Conservation (phyloP, 2,329 filamentous ascomycete genomes). For the Lomentospora prolificans region DNA sequence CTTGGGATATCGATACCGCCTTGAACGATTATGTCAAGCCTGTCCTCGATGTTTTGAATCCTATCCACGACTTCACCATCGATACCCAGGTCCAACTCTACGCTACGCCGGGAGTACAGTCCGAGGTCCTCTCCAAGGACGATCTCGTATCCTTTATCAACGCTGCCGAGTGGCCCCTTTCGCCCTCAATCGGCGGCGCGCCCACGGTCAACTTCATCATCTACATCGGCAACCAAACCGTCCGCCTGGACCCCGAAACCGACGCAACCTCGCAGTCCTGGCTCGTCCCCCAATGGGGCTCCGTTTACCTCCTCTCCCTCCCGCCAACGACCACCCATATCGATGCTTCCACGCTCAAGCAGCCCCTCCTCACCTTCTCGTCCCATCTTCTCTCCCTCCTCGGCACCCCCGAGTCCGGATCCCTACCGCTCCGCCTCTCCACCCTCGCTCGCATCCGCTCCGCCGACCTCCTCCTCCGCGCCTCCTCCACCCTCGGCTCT, state of each 20-base stretch:
- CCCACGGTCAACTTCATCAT: conserved; percentile 95
- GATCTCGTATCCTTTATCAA: conserved; percentile 94
- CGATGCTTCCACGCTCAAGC: conserved; percentile 55
- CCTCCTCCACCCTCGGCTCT: conserved; percentile 89
- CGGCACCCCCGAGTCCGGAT: conserved; percentile 73
- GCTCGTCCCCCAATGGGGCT: conserved; percentile 94
- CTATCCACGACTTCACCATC: conserved; percentile 90
- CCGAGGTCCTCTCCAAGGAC: conserved; percentile 63
- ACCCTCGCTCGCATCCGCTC: conserved; percentile 79
- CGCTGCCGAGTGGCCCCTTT: conserved; percentile 93
- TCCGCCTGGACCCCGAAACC: conserved; percentile 29
- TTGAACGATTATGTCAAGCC: conserved; percentile 74
- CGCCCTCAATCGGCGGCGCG: conserved; percentile 82
- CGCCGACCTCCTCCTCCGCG: conserved; percentile 75
- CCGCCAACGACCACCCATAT: conserved; percentile 40
- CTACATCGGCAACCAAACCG: conserved; percentile 74
- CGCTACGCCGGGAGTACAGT: conserved; percentile 57
- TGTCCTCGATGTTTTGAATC: conserved; percentile 65
- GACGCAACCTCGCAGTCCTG: conserved; percentile 53
- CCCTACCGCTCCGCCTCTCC: conserved; percentile 74
- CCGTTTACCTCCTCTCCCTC: conserved; percentile 49
- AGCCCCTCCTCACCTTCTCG: conserved; percentile 81
- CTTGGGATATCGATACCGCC: conserved; percentile 83
- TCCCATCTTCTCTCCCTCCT: conserved; percentile 82
- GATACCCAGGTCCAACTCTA: conserved; percentile 96